Evolutionary conservation across 2,329 filamentous ascomycete species (phyloP).

Genomic region (Neurospora sp.): DNA sequence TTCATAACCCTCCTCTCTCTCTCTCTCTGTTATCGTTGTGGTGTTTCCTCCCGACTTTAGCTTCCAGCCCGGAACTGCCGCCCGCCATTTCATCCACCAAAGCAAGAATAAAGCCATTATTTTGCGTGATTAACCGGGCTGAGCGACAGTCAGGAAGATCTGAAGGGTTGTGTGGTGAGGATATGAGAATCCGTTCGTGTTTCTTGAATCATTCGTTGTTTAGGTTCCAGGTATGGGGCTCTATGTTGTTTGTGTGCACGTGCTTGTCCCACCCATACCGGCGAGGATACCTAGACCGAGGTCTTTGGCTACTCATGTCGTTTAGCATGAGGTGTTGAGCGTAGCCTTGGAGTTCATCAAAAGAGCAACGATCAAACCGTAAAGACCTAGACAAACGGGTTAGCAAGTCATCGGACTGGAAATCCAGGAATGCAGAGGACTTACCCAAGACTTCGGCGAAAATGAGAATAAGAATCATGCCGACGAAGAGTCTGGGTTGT

Average conservation of each 20-base stretch:
- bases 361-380: constrained; percentile 96
- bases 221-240: neutral
- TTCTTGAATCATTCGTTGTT: neutral
- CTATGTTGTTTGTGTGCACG: neutral
- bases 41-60: neutral
- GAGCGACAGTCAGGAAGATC: neutral
- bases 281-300: neutral
- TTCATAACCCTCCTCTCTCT: neutral
- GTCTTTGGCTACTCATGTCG: neutral
- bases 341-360: constrained; percentile 96
- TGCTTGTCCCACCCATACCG: neutral
- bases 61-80: neutral
- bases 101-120: neutral
- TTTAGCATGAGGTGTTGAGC: constrained; percentile 53
- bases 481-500: constrained; percentile 79
- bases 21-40: neutral
- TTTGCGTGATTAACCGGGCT: neutral
- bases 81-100: neutral
- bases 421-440: constrained; percentile 22
- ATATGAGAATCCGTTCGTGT: neutral
- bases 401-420: neutral
- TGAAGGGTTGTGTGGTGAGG: neutral
- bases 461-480: constrained; percentile 99
- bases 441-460: constrained; percentile 96
- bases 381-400: constrained; percentile 59